A percentile compares a stretch with the other conserved stretches of the same genome.
Evolutionary conservation across 306 rosid species (phyloP).

Genomic region (Vigna radiata): DNA sequence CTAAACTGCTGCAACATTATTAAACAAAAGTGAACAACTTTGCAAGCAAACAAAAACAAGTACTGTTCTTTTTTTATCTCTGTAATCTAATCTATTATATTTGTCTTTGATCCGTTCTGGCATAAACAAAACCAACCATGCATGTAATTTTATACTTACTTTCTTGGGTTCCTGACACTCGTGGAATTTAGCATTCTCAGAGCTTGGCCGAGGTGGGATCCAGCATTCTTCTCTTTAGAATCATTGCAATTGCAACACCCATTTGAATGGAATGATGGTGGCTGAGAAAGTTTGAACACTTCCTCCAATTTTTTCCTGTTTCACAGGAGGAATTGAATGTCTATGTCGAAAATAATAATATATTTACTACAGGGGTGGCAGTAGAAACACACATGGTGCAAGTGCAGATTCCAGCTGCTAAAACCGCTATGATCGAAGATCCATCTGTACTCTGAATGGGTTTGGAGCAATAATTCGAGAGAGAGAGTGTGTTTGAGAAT

Average conservation of each 20-base stretch:
- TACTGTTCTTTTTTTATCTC: background rate
- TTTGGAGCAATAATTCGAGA: slow-evolving; percentile 41
- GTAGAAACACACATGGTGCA: slow-evolving; percentile 46
- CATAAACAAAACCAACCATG: slow-evolving; percentile 17
- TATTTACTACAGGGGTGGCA: slow-evolving; percentile 34
- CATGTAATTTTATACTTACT: slow-evolving; percentile 35
- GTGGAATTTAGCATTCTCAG: slow-evolving; percentile 43
- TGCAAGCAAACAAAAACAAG: slow-evolving; percentile 38
- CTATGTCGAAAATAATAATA: background rate
- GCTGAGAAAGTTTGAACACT: slow-evolving; percentile 20
- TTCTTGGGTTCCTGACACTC: slow-evolving; percentile 42
- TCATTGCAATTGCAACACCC: slow-evolving; percentile 27
- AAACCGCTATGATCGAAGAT: slow-evolving; percentile 27
- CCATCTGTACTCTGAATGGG: slow-evolving; percentile 28
- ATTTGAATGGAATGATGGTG: slow-evolving; percentile 34
- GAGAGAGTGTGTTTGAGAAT: slow-evolving; percentile 17
- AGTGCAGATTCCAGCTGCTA: slow-evolving; percentile 44
- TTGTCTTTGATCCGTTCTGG: background rate
- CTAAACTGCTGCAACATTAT: slow-evolving; percentile 45
- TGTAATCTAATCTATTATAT: no score
- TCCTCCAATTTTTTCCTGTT: background rate
- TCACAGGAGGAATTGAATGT: slow-evolving; percentile 6
- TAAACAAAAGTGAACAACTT: slow-evolving; percentile 37
- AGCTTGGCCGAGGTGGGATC: slow-evolving; percentile 42
- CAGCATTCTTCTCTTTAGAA: slow-evolving; percentile 32